Conservation (phyloP, 2,329 filamentous ascomycete species). For the Fusarium illudens region DNA sequence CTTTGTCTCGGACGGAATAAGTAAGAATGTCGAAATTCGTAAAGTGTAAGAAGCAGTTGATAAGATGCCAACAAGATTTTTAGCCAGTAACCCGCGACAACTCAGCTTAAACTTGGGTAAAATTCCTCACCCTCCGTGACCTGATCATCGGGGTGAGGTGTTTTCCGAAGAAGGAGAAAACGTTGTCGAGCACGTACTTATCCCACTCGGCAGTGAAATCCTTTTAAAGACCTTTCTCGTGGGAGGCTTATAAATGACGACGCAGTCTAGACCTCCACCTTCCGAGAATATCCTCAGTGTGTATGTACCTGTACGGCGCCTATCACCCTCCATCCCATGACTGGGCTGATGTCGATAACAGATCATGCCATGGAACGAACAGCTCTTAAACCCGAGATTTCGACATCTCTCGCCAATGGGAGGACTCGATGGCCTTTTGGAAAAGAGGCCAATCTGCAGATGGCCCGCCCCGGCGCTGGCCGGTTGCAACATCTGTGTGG, state of each 20-base stretch:
- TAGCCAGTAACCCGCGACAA: not conserved
- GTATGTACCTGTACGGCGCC: not conserved
- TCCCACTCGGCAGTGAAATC: slow-evolving; percentile 11
- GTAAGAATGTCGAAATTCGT: not conserved
- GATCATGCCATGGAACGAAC: slow-evolving; percentile 1
- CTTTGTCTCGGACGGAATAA: not conserved
- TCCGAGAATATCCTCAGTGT: not conserved
- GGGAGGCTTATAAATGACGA: not conserved
- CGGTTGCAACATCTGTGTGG: slow-evolving; percentile 20
- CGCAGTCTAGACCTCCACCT: not conserved
- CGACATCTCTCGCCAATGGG: slow-evolving; percentile 13
- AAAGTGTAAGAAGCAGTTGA: not conserved
- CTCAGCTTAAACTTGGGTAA: not conserved
- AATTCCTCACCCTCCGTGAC: not conserved
- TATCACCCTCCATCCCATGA: not conserved
- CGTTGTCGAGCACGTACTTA: not conserved
- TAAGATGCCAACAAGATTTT: not conserved
- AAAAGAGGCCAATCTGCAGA: not conserved
- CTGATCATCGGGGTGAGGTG: not conserved
- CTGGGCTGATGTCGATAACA: not conserved
- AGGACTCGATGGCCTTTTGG: not conserved
- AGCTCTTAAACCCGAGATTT: slow-evolving; percentile 1
- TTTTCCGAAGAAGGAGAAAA: not conserved
- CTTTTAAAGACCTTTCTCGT: not conserved
- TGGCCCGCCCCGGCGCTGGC: slow-evolving; percentile 28